A percentile compares a stretch with the other conserved stretches of the same genome.
Conservation (phyloP, 2,329 filamentous ascomycete genomes). For the Exophiala sideris region DNA sequence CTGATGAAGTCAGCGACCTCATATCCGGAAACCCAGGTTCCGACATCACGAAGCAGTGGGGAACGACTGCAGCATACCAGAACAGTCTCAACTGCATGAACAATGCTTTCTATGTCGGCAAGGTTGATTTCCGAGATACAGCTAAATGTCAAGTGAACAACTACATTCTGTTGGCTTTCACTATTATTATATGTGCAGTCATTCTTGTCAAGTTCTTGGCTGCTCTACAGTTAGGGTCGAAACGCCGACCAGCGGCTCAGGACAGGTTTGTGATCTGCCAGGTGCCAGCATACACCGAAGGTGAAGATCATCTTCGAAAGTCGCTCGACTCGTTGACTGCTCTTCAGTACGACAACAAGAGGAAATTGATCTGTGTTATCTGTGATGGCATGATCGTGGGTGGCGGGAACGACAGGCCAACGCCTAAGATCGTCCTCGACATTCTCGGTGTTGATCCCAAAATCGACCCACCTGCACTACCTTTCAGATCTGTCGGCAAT, state of each 20-base stretch:
- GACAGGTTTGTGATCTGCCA: slow-evolving; percentile 99
- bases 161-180: slow-evolving; percentile 82
- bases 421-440: slow-evolving; percentile 94
- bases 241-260: slow-evolving; percentile 81
- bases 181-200: slow-evolving; percentile 75
- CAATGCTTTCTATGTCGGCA: slow-evolving; percentile 78
- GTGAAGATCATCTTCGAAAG: slow-evolving; percentile 89
- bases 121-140: slow-evolving; percentile 75
- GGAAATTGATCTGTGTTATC: slow-evolving; percentile 92
- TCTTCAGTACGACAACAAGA: slow-evolving; percentile 95
- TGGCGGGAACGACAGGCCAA: slow-evolving; percentile 91
- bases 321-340: slow-evolving; percentile 92
- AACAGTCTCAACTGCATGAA: slow-evolving; percentile 78
- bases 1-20: slow-evolving; percentile 62
- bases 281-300: slow-evolving; percentile 96
- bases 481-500: slow-evolving; percentile 87
- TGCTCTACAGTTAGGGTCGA: slow-evolving; percentile 88
- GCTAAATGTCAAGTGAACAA: slow-evolving; percentile 82
- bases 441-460: slow-evolving; percentile 97
- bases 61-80: slow-evolving; percentile 48
- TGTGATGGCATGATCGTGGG: slow-evolving; percentile 97
- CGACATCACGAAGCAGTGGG: slow-evolving; percentile 69
- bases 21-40: slow-evolving; percentile 73
- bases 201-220: slow-evolving; percentile 87
- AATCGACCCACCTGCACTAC: slow-evolving; percentile 87